Evolutionary conservation across 202 grass and related monocot genomes (phyloP), one percentile per base, ranked within the genome.

Genomic region (Dendrocalamus latiflorus): DNA sequence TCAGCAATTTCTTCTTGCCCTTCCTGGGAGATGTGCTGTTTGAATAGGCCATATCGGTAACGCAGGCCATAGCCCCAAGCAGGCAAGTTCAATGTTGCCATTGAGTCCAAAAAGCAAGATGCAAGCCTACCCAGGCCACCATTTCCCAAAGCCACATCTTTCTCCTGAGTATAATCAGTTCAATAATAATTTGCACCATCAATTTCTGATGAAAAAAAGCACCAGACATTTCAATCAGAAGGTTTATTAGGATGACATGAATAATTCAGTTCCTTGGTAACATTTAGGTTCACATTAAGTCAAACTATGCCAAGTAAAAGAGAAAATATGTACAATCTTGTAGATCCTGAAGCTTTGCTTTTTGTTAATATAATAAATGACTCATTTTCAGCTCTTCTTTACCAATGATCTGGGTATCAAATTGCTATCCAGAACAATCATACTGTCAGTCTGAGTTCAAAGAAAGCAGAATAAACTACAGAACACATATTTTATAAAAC

Each of bases 61-160:
- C 96, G 87, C 45, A 99, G 83, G 9, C 96, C 96, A 86, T 99
- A 99, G 71, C 96, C 96, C 96, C 91, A 96, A 90, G 96, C 88
- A 68, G 96, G 96, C 78, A 99, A 84, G 78, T 96, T 96, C 43
- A 99, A 48, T 77, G 96, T 96, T 75, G 96, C 96, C 93, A 96
- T 96, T 64, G 96, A 99, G 92, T 99, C 96, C 86, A 99, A 77
- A 89, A 99, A 94, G 83, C 93, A 99, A 65, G 96, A 95, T 75
- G 96, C 96, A 70, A 99, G 93, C 86, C 96, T 94, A 71, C 96
- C 96, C 86, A 96, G 84, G 17, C 91, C 93, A 88, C 93, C 96
- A 82, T 99, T 98, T 86, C 96, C 96, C 38, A 99, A 80, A 78
- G 89, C 88, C 33, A 88, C 91, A 85, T 99, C 93, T 71, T 88